Evolutionary conservation across 306 rosid species (phyloP), one percentile per base, ranked within the genome.

Genomic region (Prunus fruticosa): DNA sequence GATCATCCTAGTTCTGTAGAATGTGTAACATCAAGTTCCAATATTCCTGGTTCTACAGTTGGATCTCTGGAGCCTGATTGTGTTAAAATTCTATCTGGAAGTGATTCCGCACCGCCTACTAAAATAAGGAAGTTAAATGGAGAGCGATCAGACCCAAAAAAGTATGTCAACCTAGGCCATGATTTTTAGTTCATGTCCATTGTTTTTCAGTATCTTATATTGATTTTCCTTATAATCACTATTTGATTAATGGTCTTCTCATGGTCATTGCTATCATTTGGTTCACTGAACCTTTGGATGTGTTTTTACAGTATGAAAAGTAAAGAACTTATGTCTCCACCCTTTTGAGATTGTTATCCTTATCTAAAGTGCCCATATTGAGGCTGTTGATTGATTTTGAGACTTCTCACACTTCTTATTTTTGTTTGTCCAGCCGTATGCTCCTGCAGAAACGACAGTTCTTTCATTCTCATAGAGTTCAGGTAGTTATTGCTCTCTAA

Each of bases 381-480:
- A 57, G 73, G 80, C 57, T 65, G 81, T 54, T 68, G 34, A 66
- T 75, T 76, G 34, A 67, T 74, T 78, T 77, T 79, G 53, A 64
- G 23, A 75, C 23, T 78, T 63, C 50, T 63, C 67, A 30, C 46
- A 10, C 68, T 19, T 41, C 70, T 71, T 53, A 64, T 66, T 71
- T 69, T 71, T 74, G 57, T 79, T 77, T 85, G 49, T 76, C 67
- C 93, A 95, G 96, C 84, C 97, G 96, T 51, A 75, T 87, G 84
- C 93, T 95, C 71, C 86, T 95, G 82, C 99, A 90, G 88, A 95
- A 95, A 80, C 90, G 99, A 80, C 97, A 88, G 83, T 95, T 95
- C 86, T 95, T 89, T 89, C 99, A 95, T 85, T 95, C 99, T 34
- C 99, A 95, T 76, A 88, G 99, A 81, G 99, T 95, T 83, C 99